Evolutionary conservation across 495 filamentous ascomycete genomes (phyloP).

Genomic region (Massariosphaeria phaeospora): DNA sequence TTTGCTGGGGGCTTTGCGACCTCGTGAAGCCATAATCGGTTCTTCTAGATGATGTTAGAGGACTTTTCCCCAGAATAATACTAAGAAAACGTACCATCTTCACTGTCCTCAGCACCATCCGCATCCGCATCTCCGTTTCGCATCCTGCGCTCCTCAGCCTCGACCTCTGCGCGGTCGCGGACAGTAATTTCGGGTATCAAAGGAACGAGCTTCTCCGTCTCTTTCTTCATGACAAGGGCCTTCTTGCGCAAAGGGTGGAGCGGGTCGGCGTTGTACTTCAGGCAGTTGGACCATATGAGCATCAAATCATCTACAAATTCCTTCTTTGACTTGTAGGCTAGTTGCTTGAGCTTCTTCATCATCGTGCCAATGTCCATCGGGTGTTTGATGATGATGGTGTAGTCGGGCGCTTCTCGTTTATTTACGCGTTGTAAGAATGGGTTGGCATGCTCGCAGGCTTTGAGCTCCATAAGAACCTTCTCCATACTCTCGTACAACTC

Average conservation of each 20-base stretch:
- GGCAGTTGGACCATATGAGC: slow-evolving; percentile 93
- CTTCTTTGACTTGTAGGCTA: slow-evolving; percentile 86
- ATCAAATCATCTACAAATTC: slow-evolving; percentile 92
- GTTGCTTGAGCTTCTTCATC: slow-evolving; percentile 91
- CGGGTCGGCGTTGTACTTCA: slow-evolving; percentile 89
- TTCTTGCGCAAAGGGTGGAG: slow-evolving; percentile 85
- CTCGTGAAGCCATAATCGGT: slow-evolving; percentile 94
- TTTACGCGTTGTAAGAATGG: slow-evolving; percentile 90
- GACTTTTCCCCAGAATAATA: no score
- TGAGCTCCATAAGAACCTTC: slow-evolving; percentile 91
- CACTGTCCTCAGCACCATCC: slow-evolving; percentile 86
- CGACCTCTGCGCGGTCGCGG: slow-evolving; percentile 85
- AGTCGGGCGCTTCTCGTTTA: slow-evolving; percentile 95
- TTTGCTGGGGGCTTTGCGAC: slow-evolving; percentile 78
- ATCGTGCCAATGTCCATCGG: slow-evolving; percentile 98
- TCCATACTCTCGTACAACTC: slow-evolving; percentile 96
- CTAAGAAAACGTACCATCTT: slow-evolving; percentile 52
- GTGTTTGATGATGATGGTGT: slow-evolving; percentile 88
- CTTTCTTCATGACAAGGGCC: slow-evolving; percentile 91
- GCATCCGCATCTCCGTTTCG: slow-evolving; percentile 62
- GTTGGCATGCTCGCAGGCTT: slow-evolving; percentile 90
- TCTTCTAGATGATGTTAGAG: no score
- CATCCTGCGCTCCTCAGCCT: slow-evolving; percentile 86
- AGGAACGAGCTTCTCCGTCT: slow-evolving; percentile 90
- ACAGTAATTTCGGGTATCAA: slow-evolving; percentile 91